These are phyloP conservation scores for Panicum miliaceum DNA, from an alignment of 176 grass and related monocot genomes.

Conservation along the genomic window DNA sequence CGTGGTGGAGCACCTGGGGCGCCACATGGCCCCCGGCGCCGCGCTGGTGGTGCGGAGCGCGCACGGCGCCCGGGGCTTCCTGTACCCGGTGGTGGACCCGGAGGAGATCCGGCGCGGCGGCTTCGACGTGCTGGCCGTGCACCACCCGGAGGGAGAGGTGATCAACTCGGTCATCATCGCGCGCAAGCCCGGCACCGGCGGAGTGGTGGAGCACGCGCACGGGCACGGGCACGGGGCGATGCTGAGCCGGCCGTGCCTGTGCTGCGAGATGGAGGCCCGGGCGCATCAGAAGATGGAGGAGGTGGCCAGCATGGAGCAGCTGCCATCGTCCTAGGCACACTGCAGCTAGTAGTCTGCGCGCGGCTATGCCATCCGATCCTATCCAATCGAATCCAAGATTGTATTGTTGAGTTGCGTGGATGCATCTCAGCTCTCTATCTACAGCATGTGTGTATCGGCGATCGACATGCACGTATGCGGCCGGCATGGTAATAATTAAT, in stretches of 20 bases:
- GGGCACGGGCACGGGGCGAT: slow-evolving; percentile 25
- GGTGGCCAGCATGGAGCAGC: slow-evolving; percentile 58
- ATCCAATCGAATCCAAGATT: too few species aligned
- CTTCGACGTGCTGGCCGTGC: slow-evolving; percentile 77
- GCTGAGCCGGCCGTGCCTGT: slow-evolving; percentile 52
- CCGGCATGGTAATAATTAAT: not conserved
- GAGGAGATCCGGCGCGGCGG: slow-evolving; percentile 68
- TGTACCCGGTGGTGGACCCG: slow-evolving; percentile 83
- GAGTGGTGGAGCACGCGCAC: not conserved
- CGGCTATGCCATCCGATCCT: too few species aligned
- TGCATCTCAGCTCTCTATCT: too few species aligned
- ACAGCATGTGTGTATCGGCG: too few species aligned
- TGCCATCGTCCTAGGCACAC: slow-evolving; percentile 44
- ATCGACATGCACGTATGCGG: not conserved
- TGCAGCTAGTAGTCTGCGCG: too few species aligned
- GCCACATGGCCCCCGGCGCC: slow-evolving; percentile 67
- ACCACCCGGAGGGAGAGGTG: slow-evolving; percentile 85
- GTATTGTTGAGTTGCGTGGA: too few species aligned
- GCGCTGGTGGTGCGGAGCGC: slow-evolving; percentile 90
- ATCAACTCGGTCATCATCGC: slow-evolving; percentile 97
- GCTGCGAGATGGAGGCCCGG: slow-evolving; percentile 70
- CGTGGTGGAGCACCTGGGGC: slow-evolving; percentile 72
- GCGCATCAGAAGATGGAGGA: slow-evolving; percentile 82
- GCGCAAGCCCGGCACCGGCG: slow-evolving; percentile 63
- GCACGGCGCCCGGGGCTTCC: slow-evolving; percentile 77